A percentile compares a stretch with the other conserved stretches of the same genome.
phyloP scores from a whole-genome alignment of 768 basidiomycete genomes.

The Leccinum arenicola region DNA sequence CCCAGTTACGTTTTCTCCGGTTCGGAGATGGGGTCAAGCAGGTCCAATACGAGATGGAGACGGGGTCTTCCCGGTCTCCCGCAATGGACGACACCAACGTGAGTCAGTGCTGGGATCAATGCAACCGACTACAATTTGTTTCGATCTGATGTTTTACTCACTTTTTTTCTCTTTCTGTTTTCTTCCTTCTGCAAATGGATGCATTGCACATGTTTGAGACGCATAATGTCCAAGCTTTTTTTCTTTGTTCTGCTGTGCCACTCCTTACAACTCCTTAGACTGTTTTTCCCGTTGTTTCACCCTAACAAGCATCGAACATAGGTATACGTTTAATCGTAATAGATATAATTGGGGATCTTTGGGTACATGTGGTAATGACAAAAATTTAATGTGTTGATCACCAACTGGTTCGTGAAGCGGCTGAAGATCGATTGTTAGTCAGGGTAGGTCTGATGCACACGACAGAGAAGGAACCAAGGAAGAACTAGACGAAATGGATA shows the following conservation, averaged over 20 bases:
- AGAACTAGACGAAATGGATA: constrained; percentile 5
- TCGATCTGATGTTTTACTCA: neutral
- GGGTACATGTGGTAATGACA: neutral
- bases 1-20: constrained; percentile 24
- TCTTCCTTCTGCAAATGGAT: constrained; percentile 11
- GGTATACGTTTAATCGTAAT: constrained; percentile 17
- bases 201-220: constrained; percentile 12
- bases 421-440: neutral
- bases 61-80: constrained; percentile 33
- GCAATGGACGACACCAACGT: constrained; percentile 29
- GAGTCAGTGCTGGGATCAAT: constrained; percentile 5
- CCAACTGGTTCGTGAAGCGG: too few relatives aligned
- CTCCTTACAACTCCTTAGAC: constrained; percentile 5
- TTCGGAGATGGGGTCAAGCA: constrained; percentile 13
- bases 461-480: neutral
- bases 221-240: constrained; percentile 1
- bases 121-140: neutral
- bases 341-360: constrained; percentile 22
- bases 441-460: neutral
- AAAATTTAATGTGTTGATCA: neutral
- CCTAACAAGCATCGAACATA: constrained; percentile 9
- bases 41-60: constrained; percentile 27
- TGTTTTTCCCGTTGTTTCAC: constrained; percentile 4
- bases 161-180: neutral
- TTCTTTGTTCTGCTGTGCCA: constrained; percentile 4